phyloP scores from a whole-genome alignment of 2,329 filamentous ascomycete genomes.

The Pestalotiopsis sp. region DNA sequence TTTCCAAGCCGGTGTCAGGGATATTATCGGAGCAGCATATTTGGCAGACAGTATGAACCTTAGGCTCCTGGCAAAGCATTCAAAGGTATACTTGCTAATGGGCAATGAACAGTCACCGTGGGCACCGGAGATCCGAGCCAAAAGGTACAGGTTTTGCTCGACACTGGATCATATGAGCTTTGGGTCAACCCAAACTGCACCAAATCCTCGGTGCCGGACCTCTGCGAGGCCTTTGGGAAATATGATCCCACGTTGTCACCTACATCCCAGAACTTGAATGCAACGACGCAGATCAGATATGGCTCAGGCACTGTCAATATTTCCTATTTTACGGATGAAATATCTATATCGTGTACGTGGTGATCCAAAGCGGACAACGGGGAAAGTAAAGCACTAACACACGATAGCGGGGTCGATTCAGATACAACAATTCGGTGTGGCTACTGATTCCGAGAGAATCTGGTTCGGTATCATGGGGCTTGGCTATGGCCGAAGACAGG shows the following conservation, averaged over 20 bases:
- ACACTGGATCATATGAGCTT: conserved; percentile 56
- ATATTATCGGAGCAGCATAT: conserved; percentile 33
- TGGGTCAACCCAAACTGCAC: conserved; percentile 57
- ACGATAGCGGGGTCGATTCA: conserved; percentile 36
- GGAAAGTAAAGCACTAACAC: neutral
- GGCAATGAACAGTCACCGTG: neutral
- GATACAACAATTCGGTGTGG: conserved; percentile 55
- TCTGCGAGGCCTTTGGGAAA: conserved; percentile 44
- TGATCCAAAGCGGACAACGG: neutral
- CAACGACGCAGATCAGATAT: conserved; percentile 40
- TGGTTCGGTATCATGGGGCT: conserved; percentile 56
- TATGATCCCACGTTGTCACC: conserved; percentile 47
- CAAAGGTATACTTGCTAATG: neutral
- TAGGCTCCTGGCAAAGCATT: neutral
- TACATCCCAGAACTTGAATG: conserved; percentile 38
- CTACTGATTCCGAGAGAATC: conserved; percentile 46
- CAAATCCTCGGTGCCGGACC: conserved; percentile 31
- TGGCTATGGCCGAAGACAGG: conserved; percentile 40
- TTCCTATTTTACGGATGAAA: conserved; percentile 47
- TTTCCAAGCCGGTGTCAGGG: conserved; percentile 29
- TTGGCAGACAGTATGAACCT: conserved; percentile 29
- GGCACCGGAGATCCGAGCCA: conserved; percentile 22
- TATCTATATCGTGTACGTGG: conserved; percentile 45
- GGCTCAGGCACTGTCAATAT: conserved; percentile 43
- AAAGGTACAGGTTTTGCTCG: conserved; percentile 47